These are phyloP conservation scores for Barnettozyma sp. DNA, from an alignment of 805 yeast species.

Conservation along the genomic window DNA sequence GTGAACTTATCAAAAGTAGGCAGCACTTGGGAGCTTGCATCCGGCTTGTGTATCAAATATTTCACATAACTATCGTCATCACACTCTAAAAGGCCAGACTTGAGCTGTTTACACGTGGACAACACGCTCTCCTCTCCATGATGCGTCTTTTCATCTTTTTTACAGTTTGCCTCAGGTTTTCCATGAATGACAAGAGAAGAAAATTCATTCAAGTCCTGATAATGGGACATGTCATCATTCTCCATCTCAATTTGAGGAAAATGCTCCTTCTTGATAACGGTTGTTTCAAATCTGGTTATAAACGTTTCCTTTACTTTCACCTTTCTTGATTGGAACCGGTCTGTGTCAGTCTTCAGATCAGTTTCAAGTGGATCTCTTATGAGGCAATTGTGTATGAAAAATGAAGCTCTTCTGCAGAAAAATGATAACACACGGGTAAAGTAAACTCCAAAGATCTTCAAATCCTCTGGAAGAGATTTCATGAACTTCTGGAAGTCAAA, in stretches of 20 bases:
- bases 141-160: too few species aligned
- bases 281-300: slow-evolving; percentile 12
- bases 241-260: slow-evolving; percentile 16
- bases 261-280: slow-evolving; percentile 12
- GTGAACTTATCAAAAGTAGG: slow-evolving; percentile 10
- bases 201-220: too few species aligned
- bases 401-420: slow-evolving; percentile 20
- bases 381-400: slow-evolving; percentile 20
- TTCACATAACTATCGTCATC: slow-evolving; percentile 17
- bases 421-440: slow-evolving; percentile 16
- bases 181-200: too few species aligned
- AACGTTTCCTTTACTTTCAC: slow-evolving; percentile 14
- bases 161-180: too few species aligned
- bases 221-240: too few species aligned
- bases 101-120: neutral
- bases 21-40: neutral
- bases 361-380: slow-evolving; percentile 19
- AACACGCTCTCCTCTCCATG: neutral
- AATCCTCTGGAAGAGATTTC: slow-evolving; percentile 7
- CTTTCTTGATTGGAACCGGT: slow-evolving; percentile 21
- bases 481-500: slow-evolving; percentile 10
- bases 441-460: slow-evolving; percentile 13
- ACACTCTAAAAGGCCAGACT: slow-evolving; percentile 11
- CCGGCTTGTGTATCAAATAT: slow-evolving; percentile 11
- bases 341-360: slow-evolving; percentile 10